Conservation (phyloP, 2,329 filamentous ascomycete species). For the Colletotrichum siamense region DNA sequence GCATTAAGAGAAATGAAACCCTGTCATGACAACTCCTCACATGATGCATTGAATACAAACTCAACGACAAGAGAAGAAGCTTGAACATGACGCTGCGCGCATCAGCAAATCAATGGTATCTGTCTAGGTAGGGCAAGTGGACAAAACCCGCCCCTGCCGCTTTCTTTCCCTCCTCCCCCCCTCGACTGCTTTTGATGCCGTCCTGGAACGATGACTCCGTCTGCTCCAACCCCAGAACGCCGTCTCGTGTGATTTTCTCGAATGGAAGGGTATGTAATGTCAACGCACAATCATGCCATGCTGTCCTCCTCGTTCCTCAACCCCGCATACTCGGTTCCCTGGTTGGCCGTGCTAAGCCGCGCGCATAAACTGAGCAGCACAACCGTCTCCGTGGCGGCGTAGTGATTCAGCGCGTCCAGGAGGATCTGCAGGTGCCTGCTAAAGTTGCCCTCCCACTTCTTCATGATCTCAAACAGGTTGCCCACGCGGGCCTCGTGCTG, state of each 20-base stretch:
- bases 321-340: constrained; percentile 72
- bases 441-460: constrained; percentile 94
- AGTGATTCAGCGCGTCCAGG: constrained; percentile 94
- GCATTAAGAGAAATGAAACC: not conserved
- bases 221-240: not conserved
- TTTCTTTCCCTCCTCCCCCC: too few species aligned
- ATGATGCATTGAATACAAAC: not conserved
- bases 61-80: not conserved
- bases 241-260: not conserved
- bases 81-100: not conserved
- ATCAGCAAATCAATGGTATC: constrained; percentile 17
- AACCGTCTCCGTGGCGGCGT: constrained; percentile 95
- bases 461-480: constrained; percentile 85
- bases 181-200: not conserved
- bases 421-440: constrained; percentile 90
- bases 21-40: not conserved
- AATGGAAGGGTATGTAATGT: not conserved
- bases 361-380: constrained; percentile 90
- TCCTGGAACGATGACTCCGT: not conserved
- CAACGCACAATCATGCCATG: not conserved
- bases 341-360: constrained; percentile 79
- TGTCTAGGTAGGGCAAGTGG: constrained; percentile 3
- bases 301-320: constrained; percentile 63
- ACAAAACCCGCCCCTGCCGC: not conserved
- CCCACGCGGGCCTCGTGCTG: constrained; percentile 60